Conservation (phyloP, 345 rosid species). For the Citrus unshiu region DNA sequence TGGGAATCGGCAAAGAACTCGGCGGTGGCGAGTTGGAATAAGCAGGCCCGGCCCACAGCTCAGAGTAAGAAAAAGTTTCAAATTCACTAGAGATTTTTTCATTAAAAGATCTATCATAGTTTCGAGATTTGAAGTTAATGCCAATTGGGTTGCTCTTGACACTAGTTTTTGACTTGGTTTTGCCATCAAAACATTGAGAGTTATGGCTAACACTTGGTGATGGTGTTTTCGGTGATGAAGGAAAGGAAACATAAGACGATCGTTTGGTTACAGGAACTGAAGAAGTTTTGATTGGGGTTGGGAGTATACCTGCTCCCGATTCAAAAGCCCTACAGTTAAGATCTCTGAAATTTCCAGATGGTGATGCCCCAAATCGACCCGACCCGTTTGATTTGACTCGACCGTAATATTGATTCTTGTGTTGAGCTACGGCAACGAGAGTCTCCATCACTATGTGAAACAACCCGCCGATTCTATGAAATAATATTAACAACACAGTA, state of each 20-base stretch:
- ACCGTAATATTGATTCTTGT: conserved; percentile 55
- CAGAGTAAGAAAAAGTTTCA: conserved; percentile 49
- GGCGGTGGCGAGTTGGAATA: conserved; percentile 97
- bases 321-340: conserved; percentile 75
- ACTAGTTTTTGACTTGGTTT: conserved; percentile 9
- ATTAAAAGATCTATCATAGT: conserved; percentile 21
- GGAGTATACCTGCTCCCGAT: conserved; percentile 72
- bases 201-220: conserved; percentile 11
- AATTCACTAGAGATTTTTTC: conserved; percentile 33
- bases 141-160: conserved; percentile 52
- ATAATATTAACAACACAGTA: background rate
- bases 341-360: conserved; percentile 52
- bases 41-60: conserved; percentile 98
- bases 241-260: conserved; percentile 11
- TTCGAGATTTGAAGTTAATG: conserved; percentile 27
- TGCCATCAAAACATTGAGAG: conserved; percentile 12
- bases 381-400: conserved; percentile 38
- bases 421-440: conserved; percentile 64
- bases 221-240: conserved; percentile 30
- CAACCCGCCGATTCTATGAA: background rate
- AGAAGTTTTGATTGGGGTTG: conserved; percentile 44
- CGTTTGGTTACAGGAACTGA: conserved; percentile 30
- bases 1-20: conserved; percentile 89
- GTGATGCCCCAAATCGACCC: conserved; percentile 47
- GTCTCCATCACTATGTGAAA: conserved; percentile 59